A percentile compares a stretch with the other conserved stretches of the same genome.
Conservation (phyloP, 1,284 basidiomycete species). For the Trichosporon ovoides region DNA sequence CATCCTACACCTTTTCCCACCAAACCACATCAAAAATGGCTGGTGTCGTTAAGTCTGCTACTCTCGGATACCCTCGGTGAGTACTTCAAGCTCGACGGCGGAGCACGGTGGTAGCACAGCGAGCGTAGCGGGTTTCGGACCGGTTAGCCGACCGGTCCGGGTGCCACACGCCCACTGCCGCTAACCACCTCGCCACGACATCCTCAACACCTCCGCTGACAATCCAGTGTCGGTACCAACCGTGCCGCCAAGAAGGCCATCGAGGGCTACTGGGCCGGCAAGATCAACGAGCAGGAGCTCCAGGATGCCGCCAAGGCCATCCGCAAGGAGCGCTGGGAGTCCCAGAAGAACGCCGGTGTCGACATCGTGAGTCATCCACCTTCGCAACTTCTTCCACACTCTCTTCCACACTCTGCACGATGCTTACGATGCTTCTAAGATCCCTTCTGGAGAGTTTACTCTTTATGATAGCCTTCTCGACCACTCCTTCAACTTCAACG, state of each 20-base stretch:
- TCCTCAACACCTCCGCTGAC: conserved; percentile 1
- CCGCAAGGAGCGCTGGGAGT: conserved; percentile 84
- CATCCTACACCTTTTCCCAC: conserved; percentile 3
- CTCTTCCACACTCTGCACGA: too few relatives aligned
- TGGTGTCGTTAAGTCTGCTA: conserved; percentile 60
- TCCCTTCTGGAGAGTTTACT: conserved; percentile 95
- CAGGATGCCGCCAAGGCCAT: conserved; percentile 82
- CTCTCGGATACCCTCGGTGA: conserved; percentile 83
- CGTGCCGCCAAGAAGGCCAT: conserved; percentile 57
- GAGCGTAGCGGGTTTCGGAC: too few relatives aligned
- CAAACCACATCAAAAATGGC: conserved; percentile 9
- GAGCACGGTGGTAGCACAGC: conserved; percentile 63
- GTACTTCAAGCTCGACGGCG: background rate
- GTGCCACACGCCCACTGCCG: too few relatives aligned
- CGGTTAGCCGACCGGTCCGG: too few relatives aligned
- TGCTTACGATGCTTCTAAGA: too few relatives aligned
- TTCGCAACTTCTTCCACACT: too few relatives aligned
- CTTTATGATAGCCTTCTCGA: conserved; percentile 99
- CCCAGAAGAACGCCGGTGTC: conserved; percentile 81
- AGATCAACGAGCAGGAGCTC: conserved; percentile 82
- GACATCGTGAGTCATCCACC: too few relatives aligned
- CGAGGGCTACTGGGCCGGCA: conserved; percentile 96
- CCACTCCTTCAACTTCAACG: conserved; percentile 94
- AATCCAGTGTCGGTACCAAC: background rate
- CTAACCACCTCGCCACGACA: too few relatives aligned